phyloP scores from a whole-genome alignment of 2,329 filamentous ascomycete species.

The Trichoderma guizhouense region DNA sequence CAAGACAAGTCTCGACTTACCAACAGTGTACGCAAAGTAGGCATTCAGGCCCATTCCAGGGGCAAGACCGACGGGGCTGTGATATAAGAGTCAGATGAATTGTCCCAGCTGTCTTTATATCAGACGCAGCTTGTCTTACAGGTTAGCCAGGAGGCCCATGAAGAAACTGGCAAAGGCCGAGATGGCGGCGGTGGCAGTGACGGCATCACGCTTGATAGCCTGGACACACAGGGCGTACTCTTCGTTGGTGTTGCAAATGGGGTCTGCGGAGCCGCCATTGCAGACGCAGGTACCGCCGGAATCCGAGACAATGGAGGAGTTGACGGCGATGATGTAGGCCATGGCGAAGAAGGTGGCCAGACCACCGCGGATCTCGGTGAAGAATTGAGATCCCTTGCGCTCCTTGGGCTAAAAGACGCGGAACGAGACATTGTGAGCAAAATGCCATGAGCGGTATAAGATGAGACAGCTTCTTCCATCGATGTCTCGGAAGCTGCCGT shows the following conservation, averaged over 20 bases:
- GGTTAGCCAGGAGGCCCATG: slow-evolving; percentile 79
- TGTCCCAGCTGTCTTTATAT: background rate
- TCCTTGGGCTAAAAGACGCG: slow-evolving; percentile 53
- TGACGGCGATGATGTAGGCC: slow-evolving; percentile 54
- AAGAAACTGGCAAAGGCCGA: slow-evolving; percentile 74
- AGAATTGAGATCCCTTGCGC: slow-evolving; percentile 72
- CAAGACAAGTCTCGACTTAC: slow-evolving; percentile 22
- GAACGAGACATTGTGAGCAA: background rate
- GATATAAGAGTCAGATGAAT: background rate
- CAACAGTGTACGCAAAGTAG: slow-evolving; percentile 73
- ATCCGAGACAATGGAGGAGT: slow-evolving; percentile 55
- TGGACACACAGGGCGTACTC: slow-evolving; percentile 62
- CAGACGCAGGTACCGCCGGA: slow-evolving; percentile 76
- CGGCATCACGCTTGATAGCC: slow-evolving; percentile 70
- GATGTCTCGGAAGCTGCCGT: background rate
- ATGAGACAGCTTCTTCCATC: background rate
- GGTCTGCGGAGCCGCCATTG: slow-evolving; percentile 48
- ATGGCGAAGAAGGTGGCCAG: slow-evolving; percentile 74
- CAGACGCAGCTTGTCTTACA: slow-evolving; percentile 40
- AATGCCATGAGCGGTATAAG: background rate
- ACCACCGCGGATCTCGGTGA: slow-evolving; percentile 80
- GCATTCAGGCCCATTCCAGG: slow-evolving; percentile 67
- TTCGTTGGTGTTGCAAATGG: slow-evolving; percentile 49
- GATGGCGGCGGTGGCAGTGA: slow-evolving; percentile 83
- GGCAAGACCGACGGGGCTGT: slow-evolving; percentile 37